Evolutionary conservation across 1,284 basidiomycete genomes (phyloP), one percentile per base, ranked within the genome.

Genomic region (Heterobasidion parviporum): DNA sequence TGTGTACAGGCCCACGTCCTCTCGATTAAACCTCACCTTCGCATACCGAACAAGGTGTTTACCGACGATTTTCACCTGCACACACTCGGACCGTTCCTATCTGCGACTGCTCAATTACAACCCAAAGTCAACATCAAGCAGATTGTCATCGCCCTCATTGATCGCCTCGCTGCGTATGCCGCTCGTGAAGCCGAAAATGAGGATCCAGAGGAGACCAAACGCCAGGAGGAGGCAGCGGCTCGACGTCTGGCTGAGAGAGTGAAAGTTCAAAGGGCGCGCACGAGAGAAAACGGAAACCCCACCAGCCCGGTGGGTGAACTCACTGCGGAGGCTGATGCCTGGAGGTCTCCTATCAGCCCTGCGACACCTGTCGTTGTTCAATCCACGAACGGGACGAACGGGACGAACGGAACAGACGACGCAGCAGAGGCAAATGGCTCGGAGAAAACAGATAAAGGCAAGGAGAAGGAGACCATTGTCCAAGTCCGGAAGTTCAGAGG

Each of bases 61-160:
- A 92, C 93, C 9, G 94, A 97, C 70, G 94, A 97, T 66, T 97
- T 97, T 72, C 95, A 98, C 68, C 79, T 98, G 0, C 90, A 95
- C 65, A 87, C 92, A 0, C 84, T 98, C 16, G 89, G 89, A 0
- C 92, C 92, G 0, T 98, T 98, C 82, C 80, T 98, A 14, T 89
- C 90, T 1, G 92, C 94, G 0, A 95, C 93, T 0, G 94, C 94
- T 0, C 92, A 94, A 65, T 80, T 98, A 1, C 94, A 97, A 67
- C 92, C 93, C 32, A 92, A 94, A 66, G 94, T 98, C 63, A 96
- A 95, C 72, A 96, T 98, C 75, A 98, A 98, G 72, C 82, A 88
- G 60, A 97, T 98, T 62, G 94, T 97, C 56, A 98, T 97, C 57
- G 90, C 94, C 0, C 80, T 98, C 38, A 96, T 98, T 63, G 95